Evolutionary conservation across 345 rosid genomes (phyloP).

Genomic region (Euphorbia lathyris): DNA sequence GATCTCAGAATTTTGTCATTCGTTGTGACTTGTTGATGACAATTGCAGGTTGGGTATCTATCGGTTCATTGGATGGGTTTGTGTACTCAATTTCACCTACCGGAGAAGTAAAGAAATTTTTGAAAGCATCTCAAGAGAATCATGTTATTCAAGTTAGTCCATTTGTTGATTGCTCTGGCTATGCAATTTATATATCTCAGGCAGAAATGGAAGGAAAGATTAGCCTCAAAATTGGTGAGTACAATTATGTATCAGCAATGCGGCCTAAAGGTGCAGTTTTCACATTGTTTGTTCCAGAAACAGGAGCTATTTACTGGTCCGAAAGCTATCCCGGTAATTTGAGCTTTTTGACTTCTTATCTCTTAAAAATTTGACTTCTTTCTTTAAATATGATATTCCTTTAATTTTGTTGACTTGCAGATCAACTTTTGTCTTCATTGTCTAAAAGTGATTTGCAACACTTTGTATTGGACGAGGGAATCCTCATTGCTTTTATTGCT

Average conservation of each 20-base stretch:
- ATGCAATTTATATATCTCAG: conserved; percentile 60
- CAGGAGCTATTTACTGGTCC: conserved; percentile 71
- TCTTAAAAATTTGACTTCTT: not conserved
- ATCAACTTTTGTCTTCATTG: conserved; percentile 33
- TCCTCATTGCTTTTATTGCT: conserved; percentile 67
- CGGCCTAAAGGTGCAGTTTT: conserved; percentile 53
- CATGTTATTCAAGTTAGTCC: conserved; percentile 59
- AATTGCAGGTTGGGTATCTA: conserved; percentile 65
- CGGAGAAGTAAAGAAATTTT: conserved; percentile 57
- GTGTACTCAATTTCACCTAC: conserved; percentile 71
- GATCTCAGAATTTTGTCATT: not conserved
- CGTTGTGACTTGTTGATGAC: not conserved
- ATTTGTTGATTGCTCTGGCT: conserved; percentile 68
- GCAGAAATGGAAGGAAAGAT: conserved; percentile 59
- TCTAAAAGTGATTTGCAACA: conserved; percentile 58
- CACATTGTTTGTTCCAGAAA: conserved; percentile 66
- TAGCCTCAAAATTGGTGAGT: conserved; percentile 32
- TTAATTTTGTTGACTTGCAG: conserved; percentile 32
- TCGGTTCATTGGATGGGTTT: conserved; percentile 81
- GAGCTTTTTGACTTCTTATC: not conserved
- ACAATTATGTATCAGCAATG: conserved; percentile 52
- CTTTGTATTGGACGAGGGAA: conserved; percentile 66
- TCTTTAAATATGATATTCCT: conserved; percentile 1
- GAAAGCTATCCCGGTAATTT: conserved; percentile 63
- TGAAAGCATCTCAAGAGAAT: conserved; percentile 35